Evolutionary conservation across 2,329 filamentous ascomycete genomes (phyloP).

Genomic region (Phaeosphaeria sp.): DNA sequence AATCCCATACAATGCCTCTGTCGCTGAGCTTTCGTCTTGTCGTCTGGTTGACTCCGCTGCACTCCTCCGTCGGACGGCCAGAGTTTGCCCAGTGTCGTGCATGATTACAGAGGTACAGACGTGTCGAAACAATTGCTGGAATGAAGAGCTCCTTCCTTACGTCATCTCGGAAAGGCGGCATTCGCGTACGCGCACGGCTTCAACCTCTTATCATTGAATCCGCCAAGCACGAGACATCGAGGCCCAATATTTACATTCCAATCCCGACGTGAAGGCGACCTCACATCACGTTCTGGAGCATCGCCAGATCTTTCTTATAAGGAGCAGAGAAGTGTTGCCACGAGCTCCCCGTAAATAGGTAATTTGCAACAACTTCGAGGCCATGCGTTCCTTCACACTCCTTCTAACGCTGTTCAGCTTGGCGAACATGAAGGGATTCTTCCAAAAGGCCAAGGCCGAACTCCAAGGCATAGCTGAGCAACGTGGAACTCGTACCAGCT

Average conservation of each 20-base stretch:
- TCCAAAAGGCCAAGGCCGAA: conserved; percentile 39
- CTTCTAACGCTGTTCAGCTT: conserved; percentile 13
- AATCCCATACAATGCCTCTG: neutral
- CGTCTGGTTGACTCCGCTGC: neutral
- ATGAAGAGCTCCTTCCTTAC: neutral
- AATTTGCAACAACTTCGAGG: conserved; percentile 8
- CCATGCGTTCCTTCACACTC: conserved; percentile 5
- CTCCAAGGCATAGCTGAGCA: conserved; percentile 18
- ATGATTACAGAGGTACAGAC: neutral
- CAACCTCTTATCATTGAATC: neutral
- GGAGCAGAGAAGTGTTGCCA: neutral
- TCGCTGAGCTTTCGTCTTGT: neutral
- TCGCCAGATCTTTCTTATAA: neutral
- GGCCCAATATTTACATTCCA: neutral
- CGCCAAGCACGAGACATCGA: neutral
- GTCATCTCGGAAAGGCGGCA: conserved; percentile 1
- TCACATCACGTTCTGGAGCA: neutral
- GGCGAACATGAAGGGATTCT: conserved; percentile 32
- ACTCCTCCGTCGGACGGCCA: neutral
- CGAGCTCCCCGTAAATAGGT: neutral
- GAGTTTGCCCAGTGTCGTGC: neutral
- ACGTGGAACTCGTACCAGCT: conserved; percentile 1
- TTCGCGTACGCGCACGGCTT: conserved; percentile 2
- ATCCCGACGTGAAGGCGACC: neutral
- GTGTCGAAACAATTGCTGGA: neutral